A percentile compares a stretch with the other conserved stretches of the same genome.
Evolutionary conservation across 805 yeast species (phyloP).

Genomic region (Blastobotrys americana): DNA sequence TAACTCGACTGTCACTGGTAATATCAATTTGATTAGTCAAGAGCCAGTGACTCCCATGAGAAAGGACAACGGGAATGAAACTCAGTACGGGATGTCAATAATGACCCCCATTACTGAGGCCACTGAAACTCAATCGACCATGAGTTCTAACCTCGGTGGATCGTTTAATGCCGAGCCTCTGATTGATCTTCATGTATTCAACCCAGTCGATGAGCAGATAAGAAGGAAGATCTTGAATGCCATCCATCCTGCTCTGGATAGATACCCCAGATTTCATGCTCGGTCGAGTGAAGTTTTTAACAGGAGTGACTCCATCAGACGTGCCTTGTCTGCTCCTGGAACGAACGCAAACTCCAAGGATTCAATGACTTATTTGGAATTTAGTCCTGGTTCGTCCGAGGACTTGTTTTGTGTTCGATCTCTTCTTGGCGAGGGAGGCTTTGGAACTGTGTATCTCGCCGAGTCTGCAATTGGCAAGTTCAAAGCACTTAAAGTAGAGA

Average conservation of each 20-base stretch:
- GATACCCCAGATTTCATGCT: conserved; percentile 29
- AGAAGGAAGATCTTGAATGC: conserved; percentile 3
- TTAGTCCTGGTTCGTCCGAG: conserved; percentile 2
- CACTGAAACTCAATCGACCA: conserved; percentile 17
- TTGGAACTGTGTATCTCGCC: conserved; percentile 66
- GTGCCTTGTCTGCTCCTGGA: not conserved
- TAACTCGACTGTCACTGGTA: too few relatives aligned
- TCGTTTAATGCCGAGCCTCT: not conserved
- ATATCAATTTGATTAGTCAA: not conserved
- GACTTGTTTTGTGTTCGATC: conserved; percentile 43
- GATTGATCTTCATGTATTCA: not conserved
- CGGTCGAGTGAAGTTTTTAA: not conserved
- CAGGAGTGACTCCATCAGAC: conserved; percentile 3
- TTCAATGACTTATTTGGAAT: not conserved
- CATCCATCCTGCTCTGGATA: conserved; percentile 10
- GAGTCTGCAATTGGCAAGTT: conserved; percentile 50
- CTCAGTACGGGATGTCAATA: conserved; percentile 8
- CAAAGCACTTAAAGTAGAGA: conserved; percentile 65
- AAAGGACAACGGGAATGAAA: too few relatives aligned
- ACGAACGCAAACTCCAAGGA: not conserved
- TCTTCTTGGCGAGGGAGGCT: conserved; percentile 75
- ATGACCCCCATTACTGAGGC: conserved; percentile 30
- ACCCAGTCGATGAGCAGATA: conserved; percentile 6
- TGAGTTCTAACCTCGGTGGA: not conserved
- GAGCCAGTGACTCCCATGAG: conserved; percentile 1